Percentiles rank a stretch among this genome's conserved stretches.
These are phyloP conservation scores for Bipolaris bicolor DNA, from an alignment of 2,329 filamentous ascomycete species.

Conservation along the genomic window DNA sequence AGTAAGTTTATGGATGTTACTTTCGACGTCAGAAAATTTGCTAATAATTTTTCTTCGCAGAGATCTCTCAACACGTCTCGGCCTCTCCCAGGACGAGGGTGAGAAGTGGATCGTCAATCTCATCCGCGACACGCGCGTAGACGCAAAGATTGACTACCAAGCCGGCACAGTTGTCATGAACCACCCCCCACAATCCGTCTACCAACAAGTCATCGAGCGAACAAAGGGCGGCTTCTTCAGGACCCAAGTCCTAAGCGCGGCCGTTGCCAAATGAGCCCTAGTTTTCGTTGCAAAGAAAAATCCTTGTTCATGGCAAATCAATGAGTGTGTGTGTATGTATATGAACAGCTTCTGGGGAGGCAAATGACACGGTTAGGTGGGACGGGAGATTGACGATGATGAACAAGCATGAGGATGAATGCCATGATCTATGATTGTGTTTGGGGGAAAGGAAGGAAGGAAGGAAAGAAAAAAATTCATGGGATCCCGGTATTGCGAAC, in stretches of 20 bases:
- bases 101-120: slow-evolving; percentile 99
- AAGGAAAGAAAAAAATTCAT: slow-evolving; percentile 1
- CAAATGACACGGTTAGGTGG: background rate
- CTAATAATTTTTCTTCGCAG: slow-evolving; percentile 47
- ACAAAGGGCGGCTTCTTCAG: slow-evolving; percentile 99
- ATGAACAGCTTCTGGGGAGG: slow-evolving; percentile 20
- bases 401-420: slow-evolving; percentile 8
- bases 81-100: slow-evolving; percentile 89
- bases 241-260: slow-evolving; percentile 84
- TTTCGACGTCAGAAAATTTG: background rate
- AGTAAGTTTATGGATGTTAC: slow-evolving; percentile 57
- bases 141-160: slow-evolving; percentile 99
- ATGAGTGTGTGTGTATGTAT: background rate
- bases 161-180: slow-evolving; percentile 99
- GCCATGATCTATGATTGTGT: background rate
- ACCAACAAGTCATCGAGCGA: slow-evolving; percentile 98
- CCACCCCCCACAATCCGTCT: slow-evolving; percentile 96
- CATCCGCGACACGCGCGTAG: slow-evolving; percentile 94
- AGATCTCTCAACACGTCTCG: slow-evolving; percentile 89
- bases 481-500: slow-evolving; percentile 5
- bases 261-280: slow-evolving; percentile 54
- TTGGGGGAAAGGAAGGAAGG: background rate
- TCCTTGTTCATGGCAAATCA: background rate
- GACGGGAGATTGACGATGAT: background rate
- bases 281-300: background rate